Percentiles rank a stretch among this genome's conserved stretches.
phyloP scores from a whole-genome alignment of 2,329 filamentous ascomycete species.

The Metarhizium sp. region DNA sequence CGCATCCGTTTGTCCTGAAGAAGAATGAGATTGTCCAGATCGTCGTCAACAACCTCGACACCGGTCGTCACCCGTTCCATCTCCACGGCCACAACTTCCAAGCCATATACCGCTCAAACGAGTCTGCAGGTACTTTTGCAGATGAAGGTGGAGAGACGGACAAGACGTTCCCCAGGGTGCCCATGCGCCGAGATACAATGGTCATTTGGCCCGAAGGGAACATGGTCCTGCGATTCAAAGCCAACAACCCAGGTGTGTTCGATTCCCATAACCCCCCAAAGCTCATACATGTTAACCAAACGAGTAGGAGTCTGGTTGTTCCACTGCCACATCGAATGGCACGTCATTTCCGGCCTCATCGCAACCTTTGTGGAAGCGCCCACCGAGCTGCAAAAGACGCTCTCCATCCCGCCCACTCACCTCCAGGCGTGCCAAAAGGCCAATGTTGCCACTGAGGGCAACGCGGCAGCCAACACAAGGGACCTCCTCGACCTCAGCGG shows the following conservation, averaged over 20 bases:
- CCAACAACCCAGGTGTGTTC: conserved; percentile 52
- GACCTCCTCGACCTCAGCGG: conserved; percentile 55
- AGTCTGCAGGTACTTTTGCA: conserved; percentile 48
- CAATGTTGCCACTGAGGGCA: conserved; percentile 47
- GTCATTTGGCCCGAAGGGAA: conserved; percentile 57
- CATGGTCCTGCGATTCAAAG: conserved; percentile 57
- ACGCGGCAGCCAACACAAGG: conserved; percentile 63
- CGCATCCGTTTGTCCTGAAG: conserved; percentile 58
- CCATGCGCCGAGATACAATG: conserved; percentile 61
- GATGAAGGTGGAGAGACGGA: conserved; percentile 33
- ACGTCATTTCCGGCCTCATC: conserved; percentile 56
- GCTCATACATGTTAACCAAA: neutral
- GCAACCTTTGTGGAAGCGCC: conserved; percentile 57
- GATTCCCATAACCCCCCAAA: conserved; percentile 2
- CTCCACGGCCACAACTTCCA: conserved; percentile 73
- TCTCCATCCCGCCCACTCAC: conserved; percentile 52
- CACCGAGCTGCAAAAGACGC: conserved; percentile 47
- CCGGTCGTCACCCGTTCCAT: conserved; percentile 65
- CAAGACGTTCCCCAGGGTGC: conserved; percentile 38
- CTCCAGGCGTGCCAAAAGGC: conserved; percentile 46
- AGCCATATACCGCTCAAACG: conserved; percentile 49
- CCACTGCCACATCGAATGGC: conserved; percentile 78
- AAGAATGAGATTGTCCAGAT: conserved; percentile 63
- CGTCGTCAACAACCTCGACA: conserved; percentile 67
- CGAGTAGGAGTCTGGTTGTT: conserved; percentile 55